Evolutionary conservation across 2,329 filamentous ascomycete species (phyloP), one percentile per base, ranked within the genome.

Genomic region (Reticulascus tulasneorum): DNA sequence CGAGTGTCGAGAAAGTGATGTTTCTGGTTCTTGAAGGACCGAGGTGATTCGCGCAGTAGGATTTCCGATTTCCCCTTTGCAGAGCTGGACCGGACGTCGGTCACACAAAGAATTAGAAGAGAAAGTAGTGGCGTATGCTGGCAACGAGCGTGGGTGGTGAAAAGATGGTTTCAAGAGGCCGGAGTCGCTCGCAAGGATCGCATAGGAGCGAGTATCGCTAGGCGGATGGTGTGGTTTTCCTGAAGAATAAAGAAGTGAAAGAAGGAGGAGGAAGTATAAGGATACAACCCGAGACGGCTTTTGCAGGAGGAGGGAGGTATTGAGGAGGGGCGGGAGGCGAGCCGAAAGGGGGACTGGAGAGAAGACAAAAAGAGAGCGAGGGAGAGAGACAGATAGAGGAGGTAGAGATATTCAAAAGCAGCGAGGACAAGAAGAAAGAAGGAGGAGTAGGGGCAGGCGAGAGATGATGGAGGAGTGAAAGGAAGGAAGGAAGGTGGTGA

Each of bases 401-500:
- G 44, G 44, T 45, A 47, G 42, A 47, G 43, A 41, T 50, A 41
- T 40, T 43, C 43, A 47, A 38, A 45, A 42, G 45, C 48, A 51
- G 47, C 35, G 42, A 40, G 35, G 40, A 32, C 47, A 51, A 46
- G 47, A 49, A 48, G 46, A 47, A 48, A 48, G 50, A 48, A 46
- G 45, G 46, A 47, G 37, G 45, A 43, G 44, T 31, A 43, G 34
- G 40, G 35, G 33, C 26, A 35, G 26, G 38, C 35, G 46, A 18
- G 21, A 17, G 27, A 37, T 25, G 25, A 31, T 35, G 38, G 37
- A 40, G 40, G 57, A 56, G 55, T 52, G 47, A 50, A 35, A 52
- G 45, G 48, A 45, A 46, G 46, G 53, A 47, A 52, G 49, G 47
- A 55, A 53, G 47, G 50, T 45, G 46, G 50, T 48, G 47, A 52